A percentile compares a stretch with the other conserved stretches of the same genome.
These are phyloP conservation scores for Capronia epimyces DNA, from an alignment of 2,329 filamentous ascomycete genomes.

Conservation along the genomic window DNA sequence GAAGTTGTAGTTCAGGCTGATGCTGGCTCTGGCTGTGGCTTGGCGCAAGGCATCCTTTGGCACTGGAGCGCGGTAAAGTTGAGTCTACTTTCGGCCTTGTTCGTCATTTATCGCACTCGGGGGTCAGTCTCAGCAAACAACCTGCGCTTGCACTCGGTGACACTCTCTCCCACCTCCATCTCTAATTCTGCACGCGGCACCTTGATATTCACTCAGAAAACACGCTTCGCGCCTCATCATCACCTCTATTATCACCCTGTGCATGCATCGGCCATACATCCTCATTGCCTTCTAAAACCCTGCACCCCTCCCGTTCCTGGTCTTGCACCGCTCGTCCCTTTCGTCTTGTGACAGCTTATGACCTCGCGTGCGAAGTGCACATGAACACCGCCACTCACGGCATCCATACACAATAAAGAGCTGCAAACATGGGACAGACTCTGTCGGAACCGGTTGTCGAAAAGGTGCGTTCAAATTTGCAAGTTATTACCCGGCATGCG, in stretches of 20 bases:
- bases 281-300: constrained; percentile 6
- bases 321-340: constrained; percentile 24
- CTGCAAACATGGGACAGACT: constrained; percentile 83
- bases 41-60: no score
- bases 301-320: constrained; percentile 23
- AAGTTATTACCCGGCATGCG: neutral
- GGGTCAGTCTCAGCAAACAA: constrained; percentile 4
- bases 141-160: constrained; percentile 9
- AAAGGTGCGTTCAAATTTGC: constrained; percentile 61
- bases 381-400: constrained; percentile 17
- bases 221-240: constrained; percentile 31
- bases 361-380: constrained; percentile 13
- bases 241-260: constrained; percentile 18
- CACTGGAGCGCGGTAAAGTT: no score
- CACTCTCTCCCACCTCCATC: constrained; percentile 10
- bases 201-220: constrained; percentile 25
- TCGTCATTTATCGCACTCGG: constrained; percentile 20
- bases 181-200: constrained; percentile 21
- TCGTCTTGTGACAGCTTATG: constrained; percentile 22
- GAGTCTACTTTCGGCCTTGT: neutral
- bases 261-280: constrained; percentile 9
- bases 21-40: no score
- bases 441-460: constrained; percentile 98
- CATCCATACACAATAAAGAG: constrained; percentile 12
- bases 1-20: no score